These are phyloP conservation scores for Globisporangium megalacanthum DNA, from an alignment of 352 stramenopile species.

Conservation along the genomic window DNA sequence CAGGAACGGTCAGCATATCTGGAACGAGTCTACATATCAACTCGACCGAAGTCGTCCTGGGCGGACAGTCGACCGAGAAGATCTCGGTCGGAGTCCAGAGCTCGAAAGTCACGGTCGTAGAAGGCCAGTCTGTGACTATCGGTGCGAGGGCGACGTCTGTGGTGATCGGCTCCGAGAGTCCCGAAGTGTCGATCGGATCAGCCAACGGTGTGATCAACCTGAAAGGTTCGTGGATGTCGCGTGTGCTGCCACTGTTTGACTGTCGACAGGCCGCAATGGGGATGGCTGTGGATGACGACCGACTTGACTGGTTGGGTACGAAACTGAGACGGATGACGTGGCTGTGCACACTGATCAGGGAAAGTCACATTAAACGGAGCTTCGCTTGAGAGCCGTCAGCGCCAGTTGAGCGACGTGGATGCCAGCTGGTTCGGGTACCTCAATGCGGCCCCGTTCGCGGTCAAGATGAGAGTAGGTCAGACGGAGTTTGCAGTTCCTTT, in stretches of 20 bases:
- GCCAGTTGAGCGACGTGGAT: conserved; percentile 9
- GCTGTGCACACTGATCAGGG: conserved; percentile 11
- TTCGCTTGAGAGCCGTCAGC: conserved; percentile 23
- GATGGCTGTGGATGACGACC: no score
- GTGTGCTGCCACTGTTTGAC: no score
- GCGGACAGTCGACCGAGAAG: conserved; percentile 24
- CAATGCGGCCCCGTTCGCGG: conserved; percentile 19
- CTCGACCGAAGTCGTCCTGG: conserved; percentile 24
- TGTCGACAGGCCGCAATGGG: no score
- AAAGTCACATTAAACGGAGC: conserved; percentile 59
- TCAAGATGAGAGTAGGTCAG: conserved; percentile 5
- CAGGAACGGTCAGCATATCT: conserved; percentile 21
- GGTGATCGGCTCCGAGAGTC: conserved; percentile 24
- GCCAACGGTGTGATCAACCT: conserved; percentile 26
- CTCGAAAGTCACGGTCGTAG: conserved; percentile 16
- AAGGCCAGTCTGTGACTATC: conserved; percentile 15
- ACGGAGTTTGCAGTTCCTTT: conserved; percentile 28
- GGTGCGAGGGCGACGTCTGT: conserved; percentile 20
- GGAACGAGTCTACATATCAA: conserved; percentile 20
- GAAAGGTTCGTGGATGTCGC: conserved; percentile 8
- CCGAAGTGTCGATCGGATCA: conserved; percentile 33
- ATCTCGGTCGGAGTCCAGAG: conserved; percentile 27
- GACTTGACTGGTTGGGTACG: no score
- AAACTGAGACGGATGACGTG: no score
- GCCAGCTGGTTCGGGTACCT: conserved; percentile 30